Conservation (phyloP, 176 grass and related monocot genomes). For the Lolium multiflorum region DNA sequence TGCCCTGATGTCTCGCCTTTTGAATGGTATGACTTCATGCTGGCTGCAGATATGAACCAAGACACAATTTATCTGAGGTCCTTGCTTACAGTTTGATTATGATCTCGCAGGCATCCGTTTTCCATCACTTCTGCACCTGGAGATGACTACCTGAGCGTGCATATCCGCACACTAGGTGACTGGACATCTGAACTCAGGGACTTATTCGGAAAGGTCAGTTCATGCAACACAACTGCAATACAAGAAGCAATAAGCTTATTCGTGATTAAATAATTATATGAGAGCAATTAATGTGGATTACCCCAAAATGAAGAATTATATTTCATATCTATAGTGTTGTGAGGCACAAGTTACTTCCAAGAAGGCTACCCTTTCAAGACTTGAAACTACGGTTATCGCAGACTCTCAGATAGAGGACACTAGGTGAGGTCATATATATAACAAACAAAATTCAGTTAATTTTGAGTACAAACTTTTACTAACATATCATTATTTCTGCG, state of each 20-base stretch:
- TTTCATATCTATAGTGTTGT: slow-evolving; percentile 61
- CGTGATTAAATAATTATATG: slow-evolving; percentile 15
- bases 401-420: slow-evolving; percentile 72
- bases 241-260: neutral
- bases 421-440: slow-evolving; percentile 51
- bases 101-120: slow-evolving; percentile 86
- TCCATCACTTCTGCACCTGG: slow-evolving; percentile 95
- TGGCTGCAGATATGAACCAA: slow-evolving; percentile 19
- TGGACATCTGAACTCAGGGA: slow-evolving; percentile 90
- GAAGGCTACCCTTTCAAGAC: slow-evolving; percentile 89
- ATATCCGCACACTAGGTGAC: slow-evolving; percentile 93
- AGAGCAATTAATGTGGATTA: neutral
- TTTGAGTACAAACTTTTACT: slow-evolving; percentile 24
- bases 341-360: slow-evolving; percentile 85
- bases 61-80: slow-evolving; percentile 11
- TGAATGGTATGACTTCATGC: slow-evolving; percentile 70
- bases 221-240: slow-evolving; percentile 21
- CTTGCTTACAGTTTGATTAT: slow-evolving; percentile 33
- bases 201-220: slow-evolving; percentile 93
- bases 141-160: slow-evolving; percentile 87
- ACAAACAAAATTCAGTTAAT: slow-evolving; percentile 16
- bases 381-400: slow-evolving; percentile 96
- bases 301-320: slow-evolving; percentile 21
- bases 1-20: slow-evolving; percentile 95
- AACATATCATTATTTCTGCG: neutral